These are phyloP conservation scores for Prunus armeniaca DNA, from an alignment of 306 rosid genomes.

Conservation along the genomic window DNA sequence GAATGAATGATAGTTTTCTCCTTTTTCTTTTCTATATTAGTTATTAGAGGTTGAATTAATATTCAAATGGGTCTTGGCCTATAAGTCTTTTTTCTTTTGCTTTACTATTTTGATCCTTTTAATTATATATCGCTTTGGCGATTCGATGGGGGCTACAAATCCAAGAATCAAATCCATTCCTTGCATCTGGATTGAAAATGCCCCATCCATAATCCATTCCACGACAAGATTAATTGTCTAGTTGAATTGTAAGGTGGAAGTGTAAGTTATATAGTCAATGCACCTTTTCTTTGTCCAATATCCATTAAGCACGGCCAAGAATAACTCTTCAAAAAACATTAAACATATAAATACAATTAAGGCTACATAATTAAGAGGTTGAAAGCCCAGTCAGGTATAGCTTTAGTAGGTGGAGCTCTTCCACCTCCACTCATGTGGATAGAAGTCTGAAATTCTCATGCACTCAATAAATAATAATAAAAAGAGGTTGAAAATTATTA, in stretches of 20 bases:
- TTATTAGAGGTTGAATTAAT: neutral
- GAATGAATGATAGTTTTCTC: neutral
- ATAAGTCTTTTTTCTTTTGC: neutral
- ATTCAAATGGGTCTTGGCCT: neutral
- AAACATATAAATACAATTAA: too few species aligned
- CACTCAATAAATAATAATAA: too few species aligned
- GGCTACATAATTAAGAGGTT: too few species aligned
- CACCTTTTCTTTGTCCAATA: neutral
- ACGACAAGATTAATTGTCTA: neutral
- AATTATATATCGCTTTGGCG: slow-evolving; percentile 5
- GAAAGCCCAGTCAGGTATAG: too few species aligned
- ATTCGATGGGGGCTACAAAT: slow-evolving; percentile 17
- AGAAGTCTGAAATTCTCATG: too few species aligned
- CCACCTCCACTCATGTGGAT: too few species aligned
- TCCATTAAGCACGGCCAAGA: neutral
- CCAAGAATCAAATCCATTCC: slow-evolving; percentile 12
- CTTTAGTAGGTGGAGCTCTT: too few species aligned
- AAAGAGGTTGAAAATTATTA: too few species aligned
- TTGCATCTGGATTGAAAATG: slow-evolving; percentile 21
- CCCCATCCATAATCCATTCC: neutral
- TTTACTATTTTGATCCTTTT: neutral
- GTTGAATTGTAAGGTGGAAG: neutral
- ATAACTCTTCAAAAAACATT: neutral
- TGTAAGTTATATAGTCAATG: neutral
- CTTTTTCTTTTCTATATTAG: neutral